These are phyloP conservation scores for Neurospora sp. DNA, from an alignment of 495 filamentous ascomycete species.

Conservation along the genomic window DNA sequence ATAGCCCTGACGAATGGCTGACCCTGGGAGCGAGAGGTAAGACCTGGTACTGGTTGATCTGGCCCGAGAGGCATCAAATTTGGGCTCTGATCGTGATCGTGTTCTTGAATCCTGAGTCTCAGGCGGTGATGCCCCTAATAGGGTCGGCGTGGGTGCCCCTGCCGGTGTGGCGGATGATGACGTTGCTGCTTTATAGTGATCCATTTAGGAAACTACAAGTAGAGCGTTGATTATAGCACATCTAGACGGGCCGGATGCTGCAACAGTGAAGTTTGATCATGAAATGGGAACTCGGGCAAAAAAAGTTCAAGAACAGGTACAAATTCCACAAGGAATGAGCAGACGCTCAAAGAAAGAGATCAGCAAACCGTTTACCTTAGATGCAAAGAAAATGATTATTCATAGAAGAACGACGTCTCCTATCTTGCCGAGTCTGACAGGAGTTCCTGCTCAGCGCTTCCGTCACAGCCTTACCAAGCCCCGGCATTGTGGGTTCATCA, in stretches of 20 bases:
- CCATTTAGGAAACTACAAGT: background rate
- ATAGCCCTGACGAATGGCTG: slow-evolving; percentile 29
- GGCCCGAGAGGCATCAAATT: background rate
- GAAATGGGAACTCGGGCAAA: background rate
- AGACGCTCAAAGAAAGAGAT: background rate
- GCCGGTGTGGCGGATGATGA: background rate
- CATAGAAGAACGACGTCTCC: background rate
- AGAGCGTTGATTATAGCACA: background rate
- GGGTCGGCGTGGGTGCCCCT: background rate
- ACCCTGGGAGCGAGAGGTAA: background rate
- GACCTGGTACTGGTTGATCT: background rate
- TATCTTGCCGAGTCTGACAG: background rate
- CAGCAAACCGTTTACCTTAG: background rate
- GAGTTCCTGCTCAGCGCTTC: background rate
- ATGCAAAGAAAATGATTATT: background rate
- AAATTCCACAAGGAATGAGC: background rate
- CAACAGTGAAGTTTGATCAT: background rate
- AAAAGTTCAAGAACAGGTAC: background rate
- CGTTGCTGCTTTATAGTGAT: background rate
- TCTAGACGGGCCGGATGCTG: background rate
- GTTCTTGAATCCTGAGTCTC: background rate
- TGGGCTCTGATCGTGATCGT: background rate
- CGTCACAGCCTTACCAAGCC: background rate
- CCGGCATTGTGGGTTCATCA: background rate
- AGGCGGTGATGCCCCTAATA: background rate